Evolutionary conservation across 441 rosid species (phyloP).

Genomic region (Erodium trifolium): DNA sequence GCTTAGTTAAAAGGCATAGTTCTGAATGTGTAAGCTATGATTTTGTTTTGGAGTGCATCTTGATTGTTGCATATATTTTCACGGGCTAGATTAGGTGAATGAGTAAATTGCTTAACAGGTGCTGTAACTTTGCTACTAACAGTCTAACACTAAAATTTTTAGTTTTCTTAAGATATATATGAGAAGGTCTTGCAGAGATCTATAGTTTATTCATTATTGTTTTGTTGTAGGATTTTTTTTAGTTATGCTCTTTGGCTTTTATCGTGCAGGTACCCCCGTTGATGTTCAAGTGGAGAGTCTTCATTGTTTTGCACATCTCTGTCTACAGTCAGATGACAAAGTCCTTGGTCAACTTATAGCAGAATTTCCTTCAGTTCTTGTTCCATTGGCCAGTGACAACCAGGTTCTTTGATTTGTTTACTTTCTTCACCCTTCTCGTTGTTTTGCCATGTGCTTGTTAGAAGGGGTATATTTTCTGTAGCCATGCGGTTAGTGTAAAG

Average conservation of each 20-base stretch:
- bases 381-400: slow-evolving; percentile 59
- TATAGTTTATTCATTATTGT: neutral
- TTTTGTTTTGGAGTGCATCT: too few species aligned
- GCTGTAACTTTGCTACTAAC: too few species aligned
- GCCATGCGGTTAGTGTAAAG: neutral
- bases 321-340: slow-evolving; percentile 48
- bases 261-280: slow-evolving; percentile 54
- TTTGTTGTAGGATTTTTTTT: neutral
- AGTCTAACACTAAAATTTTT: neutral
- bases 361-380: slow-evolving; percentile 68
- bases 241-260: slow-evolving; percentile 21
- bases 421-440: neutral
- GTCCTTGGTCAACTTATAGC: slow-evolving; percentile 54
- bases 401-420: slow-evolving; percentile 45
- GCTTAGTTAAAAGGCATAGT: too few species aligned
- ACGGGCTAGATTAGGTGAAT: too few species aligned
- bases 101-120: too few species aligned
- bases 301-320: slow-evolving; percentile 61
- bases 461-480: neutral
- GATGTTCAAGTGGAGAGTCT: slow-evolving; percentile 73
- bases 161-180: neutral
- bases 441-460: neutral
- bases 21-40: too few species aligned
- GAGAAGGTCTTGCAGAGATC: neutral
- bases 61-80: too few species aligned